phyloP scores from a whole-genome alignment of 2,329 filamentous ascomycete genomes.

The Epichloe coenophiala region DNA sequence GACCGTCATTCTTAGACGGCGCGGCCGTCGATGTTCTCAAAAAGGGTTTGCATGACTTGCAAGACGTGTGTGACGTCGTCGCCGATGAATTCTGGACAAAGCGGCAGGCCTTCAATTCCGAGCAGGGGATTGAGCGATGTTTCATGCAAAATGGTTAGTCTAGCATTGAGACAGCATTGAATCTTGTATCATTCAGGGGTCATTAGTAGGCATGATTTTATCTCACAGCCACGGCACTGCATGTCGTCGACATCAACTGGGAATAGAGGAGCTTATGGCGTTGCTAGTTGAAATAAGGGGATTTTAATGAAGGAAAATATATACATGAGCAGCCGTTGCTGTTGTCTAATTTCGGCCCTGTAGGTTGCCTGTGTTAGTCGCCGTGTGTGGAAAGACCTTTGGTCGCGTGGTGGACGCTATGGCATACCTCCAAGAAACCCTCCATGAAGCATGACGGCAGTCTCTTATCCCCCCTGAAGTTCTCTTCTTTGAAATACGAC shows the following conservation, averaged over 20 bases:
- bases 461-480: conserved; percentile 55
- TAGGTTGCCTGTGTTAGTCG: conserved; percentile 10
- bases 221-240: neutral
- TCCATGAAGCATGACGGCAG: conserved; percentile 85
- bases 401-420: neutral
- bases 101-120: conserved; percentile 21
- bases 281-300: conserved; percentile 14
- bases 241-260: neutral
- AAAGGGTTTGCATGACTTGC: conserved; percentile 79
- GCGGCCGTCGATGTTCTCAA: conserved; percentile 75
- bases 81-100: conserved; percentile 73
- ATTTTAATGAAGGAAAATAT: conserved; percentile 17
- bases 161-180: neutral
- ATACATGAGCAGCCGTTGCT: conserved; percentile 19
- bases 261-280: conserved; percentile 17
- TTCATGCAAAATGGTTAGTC: conserved; percentile 4
- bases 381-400: neutral
- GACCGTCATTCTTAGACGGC: conserved; percentile 39
- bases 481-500: conserved; percentile 88
- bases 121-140: conserved; percentile 21
- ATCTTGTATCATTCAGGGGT: neutral
- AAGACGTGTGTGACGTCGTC: conserved; percentile 86
- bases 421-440: conserved; percentile 80
- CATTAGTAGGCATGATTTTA: conserved; percentile 6
- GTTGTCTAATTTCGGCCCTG: conserved; percentile 42